A percentile compares a stretch with the other conserved stretches of the same genome.
Conservation (phyloP, 176 grass and related monocot genomes). For the Metroxylon sagu region DNA sequence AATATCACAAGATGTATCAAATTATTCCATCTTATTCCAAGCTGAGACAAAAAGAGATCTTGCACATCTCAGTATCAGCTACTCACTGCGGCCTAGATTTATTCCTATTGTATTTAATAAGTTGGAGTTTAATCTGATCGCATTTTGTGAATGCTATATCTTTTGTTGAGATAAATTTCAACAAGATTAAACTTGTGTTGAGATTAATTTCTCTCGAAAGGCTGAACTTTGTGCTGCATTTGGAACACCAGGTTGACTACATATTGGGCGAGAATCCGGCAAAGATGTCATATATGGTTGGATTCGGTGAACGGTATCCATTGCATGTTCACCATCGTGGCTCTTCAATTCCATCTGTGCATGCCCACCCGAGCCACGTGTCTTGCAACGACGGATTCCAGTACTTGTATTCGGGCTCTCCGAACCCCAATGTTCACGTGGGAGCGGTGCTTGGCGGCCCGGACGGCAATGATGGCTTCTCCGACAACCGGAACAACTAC, state of each 20-base stretch:
- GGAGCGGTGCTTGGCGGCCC: conserved; percentile 66
- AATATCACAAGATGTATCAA: no score
- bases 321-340: conserved; percentile 54
- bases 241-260: conserved; percentile 52
- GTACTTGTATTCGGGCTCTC: conserved; percentile 45
- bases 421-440: conserved; percentile 56
- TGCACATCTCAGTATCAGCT: no score
- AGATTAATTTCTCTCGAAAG: no score
- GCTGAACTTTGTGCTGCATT: no score
- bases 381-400: conserved; percentile 59
- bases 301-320: conserved; percentile 43
- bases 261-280: conserved; percentile 73
- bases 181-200: no score
- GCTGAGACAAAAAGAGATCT: no score
- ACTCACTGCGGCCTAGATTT: no score
- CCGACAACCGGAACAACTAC: conserved; percentile 63
- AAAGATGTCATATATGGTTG: conserved; percentile 78
- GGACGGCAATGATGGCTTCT: conserved; percentile 43
- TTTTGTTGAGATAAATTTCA: no score
- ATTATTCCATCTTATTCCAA: no score
- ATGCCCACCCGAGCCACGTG: conserved; percentile 29
- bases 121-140: no score
- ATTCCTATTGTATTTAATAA: no score
- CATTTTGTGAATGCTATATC: no score
- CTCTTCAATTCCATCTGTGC: conserved; percentile 58